These are phyloP conservation scores for Martensiomyces pterosporus DNA, from an alignment of 192 early-diverging fungal species.

Conservation along the genomic window DNA sequence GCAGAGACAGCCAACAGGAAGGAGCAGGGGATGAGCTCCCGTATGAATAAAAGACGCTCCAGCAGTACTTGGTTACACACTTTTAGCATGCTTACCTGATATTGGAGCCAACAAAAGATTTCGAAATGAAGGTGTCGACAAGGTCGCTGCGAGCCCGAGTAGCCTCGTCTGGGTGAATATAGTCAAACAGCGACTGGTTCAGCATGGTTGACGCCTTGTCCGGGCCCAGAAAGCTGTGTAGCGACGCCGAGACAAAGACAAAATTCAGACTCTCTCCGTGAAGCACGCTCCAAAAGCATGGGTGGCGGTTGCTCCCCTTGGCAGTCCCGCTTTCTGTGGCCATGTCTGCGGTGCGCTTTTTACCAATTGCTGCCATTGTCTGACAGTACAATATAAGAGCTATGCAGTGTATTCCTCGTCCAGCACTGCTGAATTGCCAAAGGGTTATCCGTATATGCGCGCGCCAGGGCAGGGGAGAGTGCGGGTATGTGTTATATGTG, in stretches of 20 bases:
- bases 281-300: slow-evolving; percentile 51
- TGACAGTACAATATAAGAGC: slow-evolving; percentile 4
- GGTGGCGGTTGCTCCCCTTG: slow-evolving; percentile 10
- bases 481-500: too few relatives aligned
- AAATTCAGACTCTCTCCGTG: slow-evolving; percentile 41
- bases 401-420: too few relatives aligned
- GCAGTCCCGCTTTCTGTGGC: slow-evolving; percentile 7
- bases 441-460: too few relatives aligned
- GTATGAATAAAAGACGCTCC: too few relatives aligned
- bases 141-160: slow-evolving; percentile 44
- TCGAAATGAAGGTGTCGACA: slow-evolving; percentile 33
- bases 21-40: too few relatives aligned
- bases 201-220: slow-evolving; percentile 21
- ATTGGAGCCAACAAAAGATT: slow-evolving; percentile 37
- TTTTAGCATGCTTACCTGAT: slow-evolving; percentile 40
- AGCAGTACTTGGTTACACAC: too few relatives aligned
- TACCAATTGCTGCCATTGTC: slow-evolving; percentile 35
- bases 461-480: too few relatives aligned
- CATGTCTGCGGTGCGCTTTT: slow-evolving; percentile 38
- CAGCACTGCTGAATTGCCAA: too few relatives aligned
- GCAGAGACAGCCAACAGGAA: too few relatives aligned
- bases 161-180: slow-evolving; percentile 50
- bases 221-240: slow-evolving; percentile 31
- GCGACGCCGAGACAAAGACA: slow-evolving; percentile 43
- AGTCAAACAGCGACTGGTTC: slow-evolving; percentile 46